Percentiles rank a stretch among this genome's conserved stretches.
These are phyloP conservation scores for Naganishia randhawae DNA, from an alignment of 768 basidiomycete species.

Conservation along the genomic window DNA sequence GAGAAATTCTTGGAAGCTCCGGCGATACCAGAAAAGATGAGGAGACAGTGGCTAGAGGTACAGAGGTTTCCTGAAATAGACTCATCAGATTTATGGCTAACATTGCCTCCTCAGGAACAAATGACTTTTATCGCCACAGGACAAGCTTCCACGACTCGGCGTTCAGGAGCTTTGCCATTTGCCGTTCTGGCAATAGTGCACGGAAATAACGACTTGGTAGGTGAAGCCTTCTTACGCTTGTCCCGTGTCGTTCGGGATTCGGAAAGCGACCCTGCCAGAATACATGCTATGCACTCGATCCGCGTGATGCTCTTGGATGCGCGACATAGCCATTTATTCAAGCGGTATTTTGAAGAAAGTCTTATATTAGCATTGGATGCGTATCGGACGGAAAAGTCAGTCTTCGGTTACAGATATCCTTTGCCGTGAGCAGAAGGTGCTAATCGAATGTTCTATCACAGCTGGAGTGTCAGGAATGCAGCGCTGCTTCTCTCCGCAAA, in stretches of 20 bases:
- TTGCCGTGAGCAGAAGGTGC: background rate
- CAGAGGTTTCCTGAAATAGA: background rate
- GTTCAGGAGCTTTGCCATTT: constrained; percentile 48
- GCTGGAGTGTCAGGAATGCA: constrained; percentile 50
- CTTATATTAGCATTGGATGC: constrained; percentile 41
- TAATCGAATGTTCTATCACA: constrained; percentile 12
- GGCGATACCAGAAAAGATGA: background rate
- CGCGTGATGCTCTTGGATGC: constrained; percentile 47
- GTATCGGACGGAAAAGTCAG: constrained; percentile 45
- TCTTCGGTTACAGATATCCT: background rate
- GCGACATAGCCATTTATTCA: constrained; percentile 38
- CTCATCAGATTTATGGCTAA: background rate
- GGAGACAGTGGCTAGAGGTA: constrained; percentile 40
- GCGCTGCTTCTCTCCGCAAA: constrained; percentile 47
- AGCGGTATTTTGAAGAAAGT: constrained; percentile 40
- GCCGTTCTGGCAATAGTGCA: constrained; percentile 43
- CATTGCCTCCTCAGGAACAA: constrained; percentile 34
- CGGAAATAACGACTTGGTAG: constrained; percentile 34
- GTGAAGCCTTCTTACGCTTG: constrained; percentile 35
- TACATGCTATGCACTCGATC: constrained; percentile 49
- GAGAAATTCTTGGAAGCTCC: constrained; percentile 34
- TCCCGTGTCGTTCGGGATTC: constrained; percentile 35
- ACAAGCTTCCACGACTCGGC: constrained; percentile 41
- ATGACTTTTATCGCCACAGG: constrained; percentile 38
- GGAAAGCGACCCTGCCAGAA: constrained; percentile 40